Evolutionary conservation across 352 stramenopile species (phyloP), one percentile per base, ranked within the genome.

Genomic region (Pythium grandisporangium): DNA sequence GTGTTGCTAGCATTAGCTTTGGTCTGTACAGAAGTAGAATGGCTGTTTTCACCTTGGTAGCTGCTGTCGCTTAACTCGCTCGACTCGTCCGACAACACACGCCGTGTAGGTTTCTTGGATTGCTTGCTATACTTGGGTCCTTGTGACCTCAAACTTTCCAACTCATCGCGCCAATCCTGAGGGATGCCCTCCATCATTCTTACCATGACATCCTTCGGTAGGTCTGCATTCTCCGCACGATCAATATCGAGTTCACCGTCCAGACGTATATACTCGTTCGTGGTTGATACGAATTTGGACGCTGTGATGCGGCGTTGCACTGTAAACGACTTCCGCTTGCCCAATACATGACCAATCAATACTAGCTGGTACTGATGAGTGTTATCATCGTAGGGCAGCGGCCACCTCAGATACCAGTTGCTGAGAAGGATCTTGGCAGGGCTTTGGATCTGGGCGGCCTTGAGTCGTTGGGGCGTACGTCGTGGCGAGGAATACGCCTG

Each of bases 181-280:
- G 75, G 75, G n/a, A 88, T 58, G 1, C 75, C 75, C 2, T 74
- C 62, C 5, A 61, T 29, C 50, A 88, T 51, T 14, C 83, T 32
- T 32, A 79, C 66, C 42, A 78, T 58, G 29, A 70, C 60, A 4
- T 45, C 38, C 0, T 48, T 30, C 23, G 75, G 72, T 10, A 83
- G 53, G 1, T 62, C 60, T 13, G 34, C 51, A 20, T 51, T 39
- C 19, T 42, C 55, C 0, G 66, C 65, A 2, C 48, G 42, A 7
- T 73, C 53, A 25, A 63, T 62, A 24, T 79, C 58, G 4, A 83
- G 37, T 14, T 47, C 59, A 0, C 70, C 75, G 13, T 56, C 47
- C 27, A 87, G 45, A 19, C 41, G 26, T 25, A 87, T 58, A 20
- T 57, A 64, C n/a, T 66, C 55, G 22, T 53, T 48, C 1, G 70